Evolutionary conservation across 345 rosid genomes (phyloP), one percentile per base, ranked within the genome.

Genomic region (Stellera chamaejasme): DNA sequence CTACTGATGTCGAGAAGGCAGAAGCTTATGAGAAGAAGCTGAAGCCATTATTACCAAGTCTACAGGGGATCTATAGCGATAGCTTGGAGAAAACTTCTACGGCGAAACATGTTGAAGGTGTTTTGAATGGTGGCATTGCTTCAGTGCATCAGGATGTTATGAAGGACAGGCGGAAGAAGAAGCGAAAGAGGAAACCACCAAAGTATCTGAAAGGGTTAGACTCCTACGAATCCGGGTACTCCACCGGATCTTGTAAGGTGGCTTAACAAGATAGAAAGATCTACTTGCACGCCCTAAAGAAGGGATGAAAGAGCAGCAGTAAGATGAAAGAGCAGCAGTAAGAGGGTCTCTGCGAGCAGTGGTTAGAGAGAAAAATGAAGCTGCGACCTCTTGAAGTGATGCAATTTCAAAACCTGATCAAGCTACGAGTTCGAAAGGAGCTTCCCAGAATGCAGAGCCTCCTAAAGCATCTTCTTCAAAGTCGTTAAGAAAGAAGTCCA

Each of bases 201-300:
- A 92, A 76, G 79, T 93, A 89, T 56, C 99, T 97, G 4, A 89
- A 84, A 77, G 98, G 98, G n/a, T 92, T 85, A 32, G 97, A 93
- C 74, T 91, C n/a, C 94, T 0, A 83, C 91, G 0, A 84, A 93
- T 78, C 99, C 97, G 0, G 99, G 99, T 54, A 96, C 99, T 58
- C 97, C 89, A 26, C 97, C 99, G 0, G 96, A 93, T 63, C 99
- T 96, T 2, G 99, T 89, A 69, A 79, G 99, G 71, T 93, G 99
- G 99, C 97, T 93, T 25, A 97, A 97, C 2, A 88, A 68, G 83
- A 85, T 96, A 62, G 98, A 92, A 63, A 79, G 96, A 69, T 92
- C 98, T 2, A 92, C 89, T 72, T 89, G 79, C 73, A 75, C 81
- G 70, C 97, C 98, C 55, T 89, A 87, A 77, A 82, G 99, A 66